Conservation (phyloP, 2,329 filamentous ascomycete genomes). For the Tolypocladium inflatum region DNA sequence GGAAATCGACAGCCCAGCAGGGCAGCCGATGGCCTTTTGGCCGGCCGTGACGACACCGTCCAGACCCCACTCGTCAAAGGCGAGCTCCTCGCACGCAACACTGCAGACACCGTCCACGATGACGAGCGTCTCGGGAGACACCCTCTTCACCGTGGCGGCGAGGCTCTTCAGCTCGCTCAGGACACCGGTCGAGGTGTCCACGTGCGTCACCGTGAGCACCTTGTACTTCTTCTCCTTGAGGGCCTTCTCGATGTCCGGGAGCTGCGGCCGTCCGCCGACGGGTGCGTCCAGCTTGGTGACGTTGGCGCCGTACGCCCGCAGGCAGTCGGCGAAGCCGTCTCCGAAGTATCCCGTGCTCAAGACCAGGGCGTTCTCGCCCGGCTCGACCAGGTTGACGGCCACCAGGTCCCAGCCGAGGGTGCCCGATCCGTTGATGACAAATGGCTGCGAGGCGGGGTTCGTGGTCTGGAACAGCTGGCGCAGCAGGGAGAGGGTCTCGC, state of each 20-base stretch:
- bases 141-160: constrained; percentile 70
- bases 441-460: constrained; percentile 74
- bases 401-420: constrained; percentile 96
- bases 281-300: constrained; percentile 84
- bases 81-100: constrained; percentile 90
- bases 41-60: constrained; percentile 90
- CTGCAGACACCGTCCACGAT: constrained; percentile 96
- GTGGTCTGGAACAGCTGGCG: constrained; percentile 92
- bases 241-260: constrained; percentile 80
- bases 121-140: constrained; percentile 84
- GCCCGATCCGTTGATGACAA: constrained; percentile 87
- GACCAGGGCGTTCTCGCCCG: constrained; percentile 82
- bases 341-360: constrained; percentile 96
- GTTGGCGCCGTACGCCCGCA: constrained; percentile 82
- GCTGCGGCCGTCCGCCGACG: constrained; percentile 78
- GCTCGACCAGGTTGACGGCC: constrained; percentile 84
- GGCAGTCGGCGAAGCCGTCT: constrained; percentile 87
- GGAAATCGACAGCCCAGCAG: constrained; percentile 86
- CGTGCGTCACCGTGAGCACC: constrained; percentile 87
- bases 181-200: constrained; percentile 95
- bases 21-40: constrained; percentile 94
- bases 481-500: constrained; percentile 78
- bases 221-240: constrained; percentile 90
- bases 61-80: constrained; percentile 89
- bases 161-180: constrained; percentile 82